phyloP scores from a whole-genome alignment of 2,329 filamentous ascomycete genomes.

The Pseudogymnoascus sp. region DNA sequence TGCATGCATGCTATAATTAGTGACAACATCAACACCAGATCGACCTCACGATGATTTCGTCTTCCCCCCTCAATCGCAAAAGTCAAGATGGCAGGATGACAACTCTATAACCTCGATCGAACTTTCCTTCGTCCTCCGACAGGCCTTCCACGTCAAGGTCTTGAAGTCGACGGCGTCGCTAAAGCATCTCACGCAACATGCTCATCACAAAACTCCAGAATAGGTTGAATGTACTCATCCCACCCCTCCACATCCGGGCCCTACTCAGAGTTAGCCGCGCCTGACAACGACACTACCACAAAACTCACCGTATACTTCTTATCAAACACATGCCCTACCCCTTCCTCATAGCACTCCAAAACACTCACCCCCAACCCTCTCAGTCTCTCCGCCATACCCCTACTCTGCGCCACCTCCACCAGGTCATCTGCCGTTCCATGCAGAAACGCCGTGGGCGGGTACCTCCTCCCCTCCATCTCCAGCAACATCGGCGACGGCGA shows the following conservation, averaged over 20 bases:
- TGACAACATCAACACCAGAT: background rate
- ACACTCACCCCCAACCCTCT: background rate
- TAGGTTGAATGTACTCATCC: background rate
- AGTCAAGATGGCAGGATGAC: background rate
- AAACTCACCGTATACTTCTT: constrained; percentile 6
- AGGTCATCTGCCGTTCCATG: background rate
- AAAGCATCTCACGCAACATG: background rate
- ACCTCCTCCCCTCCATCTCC: background rate
- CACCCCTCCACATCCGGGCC: background rate
- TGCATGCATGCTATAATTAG: background rate
- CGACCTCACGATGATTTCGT: background rate
- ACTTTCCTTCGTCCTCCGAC: background rate
- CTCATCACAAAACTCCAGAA: background rate
- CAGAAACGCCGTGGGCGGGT: background rate
- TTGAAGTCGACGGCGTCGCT: background rate
- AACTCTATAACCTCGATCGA: background rate
- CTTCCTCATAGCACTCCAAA: background rate
- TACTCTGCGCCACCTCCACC: background rate
- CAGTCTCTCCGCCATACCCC: background rate
- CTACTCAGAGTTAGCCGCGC: constrained; percentile 9
- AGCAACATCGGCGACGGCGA: background rate
- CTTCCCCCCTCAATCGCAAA: background rate
- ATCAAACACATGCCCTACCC: background rate
- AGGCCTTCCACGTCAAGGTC: background rate
- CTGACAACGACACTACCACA: background rate